A percentile compares a stretch with the other conserved stretches of the same genome.
Evolutionary conservation across 371 early-diverging fungal species (phyloP).

Genomic region (Apophysomyces ossiformis): DNA sequence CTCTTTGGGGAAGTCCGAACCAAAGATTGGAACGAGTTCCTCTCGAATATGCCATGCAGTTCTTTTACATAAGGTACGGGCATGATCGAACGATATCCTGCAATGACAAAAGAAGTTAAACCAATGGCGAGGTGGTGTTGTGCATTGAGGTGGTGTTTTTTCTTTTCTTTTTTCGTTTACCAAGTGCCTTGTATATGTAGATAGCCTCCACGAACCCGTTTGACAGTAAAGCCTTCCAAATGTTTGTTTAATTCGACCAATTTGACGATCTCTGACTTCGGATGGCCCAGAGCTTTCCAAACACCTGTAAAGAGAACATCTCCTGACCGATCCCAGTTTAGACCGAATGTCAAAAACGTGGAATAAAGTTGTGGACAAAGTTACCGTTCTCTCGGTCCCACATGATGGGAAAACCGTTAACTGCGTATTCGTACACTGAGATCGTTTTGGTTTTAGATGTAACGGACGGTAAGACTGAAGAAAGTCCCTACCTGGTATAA

Average conservation of each 20-base stretch:
- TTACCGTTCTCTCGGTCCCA: conserved; percentile 12
- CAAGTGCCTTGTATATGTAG: conserved; percentile 7
- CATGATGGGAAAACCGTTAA: conserved; percentile 6
- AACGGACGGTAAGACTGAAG: not conserved
- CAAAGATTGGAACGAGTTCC: conserved; percentile 10
- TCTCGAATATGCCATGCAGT: conserved; percentile 4
- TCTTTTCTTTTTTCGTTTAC: not conserved
- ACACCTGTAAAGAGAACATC: conserved; percentile 5
- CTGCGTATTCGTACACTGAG: not conserved
- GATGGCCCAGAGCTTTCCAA: conserved; percentile 7
- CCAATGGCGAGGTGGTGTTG: not conserved
- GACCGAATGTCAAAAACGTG: not conserved
- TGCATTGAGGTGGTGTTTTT: too few relatives aligned
- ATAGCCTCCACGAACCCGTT: conserved; percentile 4
- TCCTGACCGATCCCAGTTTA: not conserved
- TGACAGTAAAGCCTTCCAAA: not conserved
- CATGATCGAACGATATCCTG: conserved; percentile 7
- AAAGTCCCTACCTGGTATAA: not conserved
- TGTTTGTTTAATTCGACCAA: conserved; percentile 3
- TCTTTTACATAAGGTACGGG: conserved; percentile 2
- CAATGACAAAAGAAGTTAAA: not conserved
- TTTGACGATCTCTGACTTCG: conserved; percentile 6
- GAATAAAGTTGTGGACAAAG: not conserved
- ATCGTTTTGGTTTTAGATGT: not conserved
- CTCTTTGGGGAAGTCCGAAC: not conserved